Evolutionary conservation across 208 protist genomes (phyloP), one percentile per base, ranked within the genome.

Genomic region (Trypanosoma conorhini): DNA sequence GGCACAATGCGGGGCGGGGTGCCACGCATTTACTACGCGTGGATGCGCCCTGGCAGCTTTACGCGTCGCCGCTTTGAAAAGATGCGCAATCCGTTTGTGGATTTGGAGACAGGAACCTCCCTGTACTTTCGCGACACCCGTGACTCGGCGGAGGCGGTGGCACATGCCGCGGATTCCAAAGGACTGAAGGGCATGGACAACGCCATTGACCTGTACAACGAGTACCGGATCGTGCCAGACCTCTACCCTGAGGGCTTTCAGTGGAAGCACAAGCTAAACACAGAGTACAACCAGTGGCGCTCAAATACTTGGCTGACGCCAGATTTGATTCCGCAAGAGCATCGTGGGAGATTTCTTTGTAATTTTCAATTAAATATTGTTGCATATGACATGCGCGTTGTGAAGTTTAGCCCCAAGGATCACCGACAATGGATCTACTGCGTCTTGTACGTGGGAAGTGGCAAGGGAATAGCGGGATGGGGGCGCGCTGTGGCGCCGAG

Each of bases 331-430:
- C 93, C 93, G 28, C 78, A 89, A 66, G 93, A 97, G 79, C 93
- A 97, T 81, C 88, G 93, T 13, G 93, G 93, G 28, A 81, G 93
- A 50, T 97, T 97, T 76, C 78, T 97, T 40, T 97, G 93, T 75
- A 97, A 97, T 81, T 97, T 97, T 70, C 90, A 97, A 76, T 83
- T 97, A 51, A 97, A 97, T 70, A 82, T 97, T 59, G 90, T 94
- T 26, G 87, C 90, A 15, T 95, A 94, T 77, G 91, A 97, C 74
- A 97, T 96, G 91, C 87, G 91, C 26, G 89, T 97, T 22, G 93
- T 96, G 22, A 97, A 97, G 77, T 97, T 97, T 69, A 94, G 89
- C 65, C 93, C 93, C 1, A 96, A 93, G 74, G 93, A 97, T 79
- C 90, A 96, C 72, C 88, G 93, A 5, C 93, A 97, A 79, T 97